Evolutionary conservation across 495 filamentous ascomycete species (phyloP).

Genomic region (Trichoderma reesei): DNA sequence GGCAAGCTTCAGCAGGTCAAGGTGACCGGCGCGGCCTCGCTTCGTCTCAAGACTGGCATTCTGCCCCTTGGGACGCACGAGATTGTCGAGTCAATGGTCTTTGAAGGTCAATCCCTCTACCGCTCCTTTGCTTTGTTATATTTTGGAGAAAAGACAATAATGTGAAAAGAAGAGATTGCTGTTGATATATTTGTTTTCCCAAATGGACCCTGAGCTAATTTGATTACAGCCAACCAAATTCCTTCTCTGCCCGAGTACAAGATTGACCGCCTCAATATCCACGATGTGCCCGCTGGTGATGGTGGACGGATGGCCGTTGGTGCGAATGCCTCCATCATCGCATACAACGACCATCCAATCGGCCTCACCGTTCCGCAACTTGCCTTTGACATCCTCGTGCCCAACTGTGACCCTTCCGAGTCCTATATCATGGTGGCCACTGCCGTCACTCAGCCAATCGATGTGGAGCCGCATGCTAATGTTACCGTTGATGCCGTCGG

Average conservation of each 20-base stretch:
- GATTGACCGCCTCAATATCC: conserved; percentile 64
- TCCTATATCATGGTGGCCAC: conserved; percentile 53
- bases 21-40: conserved; percentile 56
- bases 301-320: conserved; percentile 53
- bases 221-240: conserved; percentile 48
- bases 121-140: conserved; percentile 43
- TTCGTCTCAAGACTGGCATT: conserved; percentile 68
- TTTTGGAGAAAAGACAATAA: conserved; percentile 38
- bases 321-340: conserved; percentile 60
- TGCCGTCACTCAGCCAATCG: conserved; percentile 55
- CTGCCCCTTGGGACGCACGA: conserved; percentile 63
- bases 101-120: conserved; percentile 70
- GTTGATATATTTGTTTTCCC: background rate
- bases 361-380: conserved; percentile 65
- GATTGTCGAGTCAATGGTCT: conserved; percentile 57
- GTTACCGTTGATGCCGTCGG: conserved; percentile 60
- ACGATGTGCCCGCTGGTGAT: conserved; percentile 46
- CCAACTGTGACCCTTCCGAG: conserved; percentile 65
- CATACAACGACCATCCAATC: conserved; percentile 67
- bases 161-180: conserved; percentile 16
- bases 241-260: conserved; percentile 70
- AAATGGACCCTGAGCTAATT: conserved; percentile 1
- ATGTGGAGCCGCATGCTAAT: conserved; percentile 53
- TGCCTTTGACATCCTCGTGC: conserved; percentile 73
- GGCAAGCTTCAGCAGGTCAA: conserved; percentile 59